Conservation (phyloP, 257 asterid species). For the Vinca minor region DNA sequence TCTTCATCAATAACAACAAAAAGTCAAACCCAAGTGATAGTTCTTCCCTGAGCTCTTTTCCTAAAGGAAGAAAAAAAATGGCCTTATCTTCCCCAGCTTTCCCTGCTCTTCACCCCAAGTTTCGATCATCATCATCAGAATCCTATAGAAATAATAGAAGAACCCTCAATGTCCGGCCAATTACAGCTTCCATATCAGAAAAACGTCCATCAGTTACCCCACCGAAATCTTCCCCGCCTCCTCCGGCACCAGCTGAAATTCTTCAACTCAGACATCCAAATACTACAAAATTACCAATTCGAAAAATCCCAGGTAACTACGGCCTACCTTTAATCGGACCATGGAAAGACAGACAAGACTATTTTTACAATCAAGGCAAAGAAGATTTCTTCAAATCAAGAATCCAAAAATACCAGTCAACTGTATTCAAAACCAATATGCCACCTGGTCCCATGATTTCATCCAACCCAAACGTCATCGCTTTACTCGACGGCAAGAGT, state of each 20-base stretch:
- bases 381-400: constrained; percentile 69
- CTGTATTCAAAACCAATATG: constrained; percentile 75
- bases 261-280: constrained; percentile 3
- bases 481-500: constrained; percentile 73
- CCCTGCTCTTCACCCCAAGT: constrained; percentile 24
- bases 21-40: neutral
- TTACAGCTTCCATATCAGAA: constrained; percentile 34
- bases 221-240: too few species aligned
- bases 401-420: constrained; percentile 52
- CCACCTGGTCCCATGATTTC: constrained; percentile 88
- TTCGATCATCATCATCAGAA: constrained; percentile 9
- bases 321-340: constrained; percentile 70
- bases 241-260: neutral
- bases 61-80: constrained; percentile 16
- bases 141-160: neutral
- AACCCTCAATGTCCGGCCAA: constrained; percentile 6
- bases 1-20: neutral
- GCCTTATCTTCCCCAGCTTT: constrained; percentile 32
- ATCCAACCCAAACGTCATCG: constrained; percentile 57
- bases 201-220: constrained; percentile 18
- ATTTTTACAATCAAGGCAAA: constrained; percentile 68
- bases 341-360: constrained; percentile 68
- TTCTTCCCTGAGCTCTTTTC: neutral
- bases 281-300: constrained; percentile 30
- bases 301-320: constrained; percentile 59